These are phyloP conservation scores for Geranium rotundifolium DNA, from an alignment of 345 rosid species.

Conservation along the genomic window DNA sequence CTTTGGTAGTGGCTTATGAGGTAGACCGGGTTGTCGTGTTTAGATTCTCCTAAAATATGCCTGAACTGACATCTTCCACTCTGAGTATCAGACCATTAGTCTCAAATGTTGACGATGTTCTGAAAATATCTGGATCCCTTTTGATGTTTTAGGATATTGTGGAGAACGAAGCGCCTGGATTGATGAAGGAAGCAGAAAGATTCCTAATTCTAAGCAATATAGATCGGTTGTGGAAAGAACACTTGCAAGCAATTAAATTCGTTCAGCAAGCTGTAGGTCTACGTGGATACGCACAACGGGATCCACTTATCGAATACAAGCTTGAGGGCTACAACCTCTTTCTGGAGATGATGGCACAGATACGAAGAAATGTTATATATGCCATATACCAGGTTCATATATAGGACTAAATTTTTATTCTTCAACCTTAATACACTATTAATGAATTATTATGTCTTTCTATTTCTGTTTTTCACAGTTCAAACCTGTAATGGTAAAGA, in stretches of 20 bases:
- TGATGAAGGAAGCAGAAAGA: slow-evolving; percentile 89
- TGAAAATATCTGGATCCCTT: not conserved
- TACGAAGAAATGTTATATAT: slow-evolving; percentile 86
- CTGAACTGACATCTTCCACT: too few relatives aligned
- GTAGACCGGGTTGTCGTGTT: too few relatives aligned
- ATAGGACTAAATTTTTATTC: not conserved
- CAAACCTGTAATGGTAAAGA: slow-evolving; percentile 74
- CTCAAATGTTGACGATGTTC: not conserved
- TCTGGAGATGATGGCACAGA: slow-evolving; percentile 97
- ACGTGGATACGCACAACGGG: slow-evolving; percentile 96
- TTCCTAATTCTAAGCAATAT: slow-evolving; percentile 83
- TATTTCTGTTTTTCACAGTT: slow-evolving; percentile 34
- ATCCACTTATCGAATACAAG: slow-evolving; percentile 90
- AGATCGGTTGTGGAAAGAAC: slow-evolving; percentile 96
- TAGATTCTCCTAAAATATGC: too few relatives aligned
- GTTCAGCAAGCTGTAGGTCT: slow-evolving; percentile 96
- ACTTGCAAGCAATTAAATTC: slow-evolving; percentile 83
- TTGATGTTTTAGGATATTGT: slow-evolving; percentile 41
- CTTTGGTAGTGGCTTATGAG: too few relatives aligned
- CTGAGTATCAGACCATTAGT: too few relatives aligned
- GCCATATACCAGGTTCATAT: slow-evolving; percentile 79
- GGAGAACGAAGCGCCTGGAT: slow-evolving; percentile 75
- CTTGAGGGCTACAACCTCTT: slow-evolving; percentile 96
- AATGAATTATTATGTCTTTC: not conserved
- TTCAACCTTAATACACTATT: not conserved